Conservation (phyloP, 1,139 yeast genomes). For the Geotrichum carabidarum region DNA sequence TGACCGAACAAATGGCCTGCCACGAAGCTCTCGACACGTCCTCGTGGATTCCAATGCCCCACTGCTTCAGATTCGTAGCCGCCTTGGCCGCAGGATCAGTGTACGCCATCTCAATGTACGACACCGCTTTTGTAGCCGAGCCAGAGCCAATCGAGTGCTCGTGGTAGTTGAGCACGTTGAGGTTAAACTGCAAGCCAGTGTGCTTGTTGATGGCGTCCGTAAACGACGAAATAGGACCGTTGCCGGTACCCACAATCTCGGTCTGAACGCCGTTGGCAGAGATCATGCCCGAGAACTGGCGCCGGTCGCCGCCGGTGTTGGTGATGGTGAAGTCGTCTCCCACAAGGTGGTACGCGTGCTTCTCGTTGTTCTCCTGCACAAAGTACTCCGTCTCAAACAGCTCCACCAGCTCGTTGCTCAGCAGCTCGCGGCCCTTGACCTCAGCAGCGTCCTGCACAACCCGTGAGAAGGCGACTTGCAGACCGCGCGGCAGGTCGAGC, state of each 20-base stretch:
- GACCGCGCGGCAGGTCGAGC: conserved; percentile 83
- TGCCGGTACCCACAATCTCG: conserved; percentile 62
- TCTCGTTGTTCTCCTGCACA: conserved; percentile 45
- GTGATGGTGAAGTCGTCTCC: conserved; percentile 33
- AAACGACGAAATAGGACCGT: conserved; percentile 93
- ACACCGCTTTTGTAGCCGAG: conserved; percentile 81
- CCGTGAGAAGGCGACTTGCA: conserved; percentile 85
- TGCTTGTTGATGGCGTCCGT: conserved; percentile 64
- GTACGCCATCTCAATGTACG: conserved; percentile 67
- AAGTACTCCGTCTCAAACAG: conserved; percentile 71
- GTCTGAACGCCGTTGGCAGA: conserved; percentile 45
- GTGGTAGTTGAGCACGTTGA: conserved; percentile 77
- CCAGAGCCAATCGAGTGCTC: conserved; percentile 93
- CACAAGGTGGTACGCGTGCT: conserved; percentile 29
- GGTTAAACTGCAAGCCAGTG: conserved; percentile 45
- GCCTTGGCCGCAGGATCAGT: conserved; percentile 27
- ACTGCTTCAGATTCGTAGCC: conserved; percentile 46
- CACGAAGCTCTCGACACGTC: conserved; percentile 91
- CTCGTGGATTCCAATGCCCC: conserved; percentile 95
- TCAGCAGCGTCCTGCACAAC: conserved; percentile 82
- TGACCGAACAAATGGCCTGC: conserved; percentile 69
- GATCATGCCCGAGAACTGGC: conserved; percentile 49
- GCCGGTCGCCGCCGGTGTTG: conserved; percentile 38
- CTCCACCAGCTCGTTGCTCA: conserved; percentile 66
- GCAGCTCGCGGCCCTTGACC: conserved; percentile 74